Base-by-base conservation (phyloP, 1,284 basidiomycete genomes). In the Puccinia horiana region DNA sequence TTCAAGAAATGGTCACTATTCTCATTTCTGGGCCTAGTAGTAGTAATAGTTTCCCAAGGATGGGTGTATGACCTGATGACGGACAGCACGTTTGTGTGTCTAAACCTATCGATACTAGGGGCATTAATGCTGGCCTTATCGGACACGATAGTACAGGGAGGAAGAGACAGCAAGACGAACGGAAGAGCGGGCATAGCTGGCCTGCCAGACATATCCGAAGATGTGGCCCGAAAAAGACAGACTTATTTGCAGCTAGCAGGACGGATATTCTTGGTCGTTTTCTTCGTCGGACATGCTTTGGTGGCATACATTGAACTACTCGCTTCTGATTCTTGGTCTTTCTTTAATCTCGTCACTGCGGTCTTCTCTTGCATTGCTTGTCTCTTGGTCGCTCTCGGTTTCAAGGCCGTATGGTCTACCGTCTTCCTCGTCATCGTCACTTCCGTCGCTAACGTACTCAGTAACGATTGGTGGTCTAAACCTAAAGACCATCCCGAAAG, bases 381-480 rank as follows among this genome's bases (percentile, higher is more conserved):
- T 56, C 9, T 70, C 29, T 52, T 79, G 20, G 76, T 79, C 63
- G 49, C 49, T 32, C 49, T 79, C 35, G 76, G 76, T 2, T 79
- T 79, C 35, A 79, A 79, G 65, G 76, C 76, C 44, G 14, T 29
- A 9, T 67, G 76, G 67, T 79, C 76, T 32, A 65, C 76, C 18
- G 11, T 58, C 44, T 79, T 79, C 37, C 52, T 79, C 42, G 76
- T 79, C 76, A 69, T 79, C 35, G 29, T 79, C 29, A 69, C 76
- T 26, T 67, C 76, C 26, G 35, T 42, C 52, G 52, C 70, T 23
- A 79, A 79, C 63, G 76, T 79, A 20, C 42, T 79, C 47, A 79
- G 65, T 18, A 79, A 79, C 67, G 40, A 79, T 70, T 79, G 76
- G 76, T 79, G 76, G 76, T 40, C 76, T 8, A 79, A 79, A 58